Base-by-base conservation (phyloP, 106 monocot species). In the Xerophyta viscosa region DNA sequence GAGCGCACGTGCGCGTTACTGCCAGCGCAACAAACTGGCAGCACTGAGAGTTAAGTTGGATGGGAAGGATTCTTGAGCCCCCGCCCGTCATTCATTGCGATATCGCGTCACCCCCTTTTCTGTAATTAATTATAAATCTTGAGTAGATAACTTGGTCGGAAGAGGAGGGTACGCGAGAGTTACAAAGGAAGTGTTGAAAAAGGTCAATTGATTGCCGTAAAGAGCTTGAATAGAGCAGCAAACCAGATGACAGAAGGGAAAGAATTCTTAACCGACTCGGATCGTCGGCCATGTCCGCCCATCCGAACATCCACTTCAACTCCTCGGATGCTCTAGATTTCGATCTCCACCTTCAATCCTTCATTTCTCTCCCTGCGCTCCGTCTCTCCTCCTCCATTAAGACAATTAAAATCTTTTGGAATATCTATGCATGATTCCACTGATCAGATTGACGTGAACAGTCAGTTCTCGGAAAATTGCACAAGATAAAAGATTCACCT, bases 91-190 rank as follows among this genome's bases (percentile, higher is more conserved):
- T n/a, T n/a, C n/a, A n/a, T n/a, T n/a, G n/a, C n/a, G n/a, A n/a
- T n/a, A n/a, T n/a, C n/a, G n/a, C n/a, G n/a, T n/a, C n/a, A n/a
- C n/a, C n/a, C n/a, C n/a, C n/a, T n/a, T n/a, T n/a, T n/a, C n/a
- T 36, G n/a, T n/a, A n/a, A n/a, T n/a, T n/a, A n/a, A n/a, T n/a
- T n/a, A n/a, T n/a, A n/a, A n/a, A n/a, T n/a, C n/a, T n/a, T n/a
- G n/a, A n/a, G 53, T 62, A 83, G 83, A 70, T 63, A 84, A 84
- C 27, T 36, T 84, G 67, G 84, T 79, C 19, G 84, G 78, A 4
- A 71, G 67, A 61, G 84, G 78, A 3, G 84, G 84, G 36, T 71
- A 71, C 31, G 66, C 78, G 0, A 75, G 78, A 56, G 84, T 84
- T 84, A 78, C 65, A 70, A 48, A 31, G 84, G 84, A 52, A 60